Base-by-base conservation (phyloP, 2,329 filamentous ascomycete species). In the Penicillium decumbens region DNA sequence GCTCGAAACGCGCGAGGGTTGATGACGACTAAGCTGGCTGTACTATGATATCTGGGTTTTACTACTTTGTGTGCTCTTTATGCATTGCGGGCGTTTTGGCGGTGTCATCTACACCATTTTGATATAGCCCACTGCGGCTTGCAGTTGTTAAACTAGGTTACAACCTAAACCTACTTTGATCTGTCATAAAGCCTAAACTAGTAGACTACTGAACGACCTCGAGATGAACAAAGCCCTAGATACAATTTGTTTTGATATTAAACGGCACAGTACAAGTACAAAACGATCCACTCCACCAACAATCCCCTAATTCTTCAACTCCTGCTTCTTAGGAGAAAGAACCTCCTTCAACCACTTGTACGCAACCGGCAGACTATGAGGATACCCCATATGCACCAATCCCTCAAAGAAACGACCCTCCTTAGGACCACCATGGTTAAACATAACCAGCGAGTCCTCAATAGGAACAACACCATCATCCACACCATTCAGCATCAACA, bases 1-100 rank as follows among this genome's bases (percentile, higher is more conserved):
- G 67, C 30, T 69, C 67, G 15, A 96, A 95, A 77, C 81, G 87
- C 61, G 86, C 86, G 20, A 82, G 87, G 59, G 81, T 92, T 23
- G 88, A 92, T 24, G 87, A 89, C 51, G 88, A 91, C 41, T 66
- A 56, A 53, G 50, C 35, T 39, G 32, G 27, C 39, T 42, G 10
- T 51, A 9, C 6, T 32, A 35, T 24, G 40, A 12, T 51, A 30
- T 35, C 42, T 35, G 29, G 39, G 27, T 18, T 27, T 37, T 23
- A 12, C 9, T 15, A 35, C 3, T 9, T 18, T 18, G 15, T n/a
- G 39, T 44, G 35, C 23, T 43, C 30, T 41, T 50, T 37, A 54
- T 63, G 63, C 63, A 65, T 66, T 65, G 57, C 57, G 51, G 63
- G 63, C 63, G 63, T 65, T 64, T 41, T 49, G 47, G 49, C 51